Evolutionary conservation across 768 basidiomycete species (phyloP).

Genomic region (Gloeopeniophorella convolvens): DNA sequence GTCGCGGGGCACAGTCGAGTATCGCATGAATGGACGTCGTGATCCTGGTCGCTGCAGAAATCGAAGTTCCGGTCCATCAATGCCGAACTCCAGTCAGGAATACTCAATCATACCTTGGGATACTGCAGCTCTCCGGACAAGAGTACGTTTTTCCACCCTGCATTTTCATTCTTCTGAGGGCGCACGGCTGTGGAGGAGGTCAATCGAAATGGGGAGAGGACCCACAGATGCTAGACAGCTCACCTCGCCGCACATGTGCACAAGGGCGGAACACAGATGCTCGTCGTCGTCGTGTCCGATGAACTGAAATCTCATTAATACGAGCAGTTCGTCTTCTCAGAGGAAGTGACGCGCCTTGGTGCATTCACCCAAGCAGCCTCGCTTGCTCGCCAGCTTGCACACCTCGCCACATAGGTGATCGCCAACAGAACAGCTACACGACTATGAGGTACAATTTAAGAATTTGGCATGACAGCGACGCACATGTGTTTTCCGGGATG

Average conservation of each 20-base stretch:
- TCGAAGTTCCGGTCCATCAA: background rate
- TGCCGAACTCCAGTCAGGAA: background rate
- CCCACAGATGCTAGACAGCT: background rate
- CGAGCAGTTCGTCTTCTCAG: background rate
- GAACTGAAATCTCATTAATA: conserved; percentile 32
- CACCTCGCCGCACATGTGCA: conserved; percentile 54
- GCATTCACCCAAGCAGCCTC: conserved; percentile 48
- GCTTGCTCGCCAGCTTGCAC: conserved; percentile 40
- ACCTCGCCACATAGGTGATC: conserved; percentile 48
- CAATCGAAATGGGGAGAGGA: background rate
- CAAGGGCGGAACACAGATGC: conserved; percentile 46
- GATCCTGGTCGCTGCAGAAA: conserved; percentile 35
- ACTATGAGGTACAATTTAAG: background rate
- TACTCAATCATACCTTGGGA: conserved; percentile 15
- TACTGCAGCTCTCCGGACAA: conserved; percentile 11
- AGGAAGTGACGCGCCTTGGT: conserved; percentile 35
- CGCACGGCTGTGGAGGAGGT: conserved; percentile 11
- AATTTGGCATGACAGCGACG: conserved; percentile 16
- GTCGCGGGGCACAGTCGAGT: conserved; percentile 44
- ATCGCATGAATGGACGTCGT: conserved; percentile 45
- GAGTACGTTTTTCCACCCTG: conserved; percentile 7
- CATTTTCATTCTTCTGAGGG: conserved; percentile 5
- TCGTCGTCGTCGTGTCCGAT: conserved; percentile 41
- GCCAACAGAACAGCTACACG: conserved; percentile 42
- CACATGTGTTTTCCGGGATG: conserved; percentile 53